A percentile compares a stretch with the other conserved stretches of the same genome.
phyloP scores from a whole-genome alignment of 2,329 filamentous ascomycete species.

The Thermothelomyces thermophilus region DNA sequence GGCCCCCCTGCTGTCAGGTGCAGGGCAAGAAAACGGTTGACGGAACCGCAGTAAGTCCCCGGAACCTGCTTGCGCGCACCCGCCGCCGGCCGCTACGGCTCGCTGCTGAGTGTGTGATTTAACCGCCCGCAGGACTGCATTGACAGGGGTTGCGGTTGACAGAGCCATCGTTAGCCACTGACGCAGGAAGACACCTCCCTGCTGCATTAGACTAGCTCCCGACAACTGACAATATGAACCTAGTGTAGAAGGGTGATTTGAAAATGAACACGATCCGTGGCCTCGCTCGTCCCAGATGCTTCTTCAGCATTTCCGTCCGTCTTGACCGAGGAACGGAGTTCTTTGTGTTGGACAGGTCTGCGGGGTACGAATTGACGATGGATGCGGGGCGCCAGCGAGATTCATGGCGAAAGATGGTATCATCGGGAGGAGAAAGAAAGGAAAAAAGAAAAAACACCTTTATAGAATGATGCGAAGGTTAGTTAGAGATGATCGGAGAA shows the following conservation, averaged over 20 bases:
- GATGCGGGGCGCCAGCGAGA: not conserved
- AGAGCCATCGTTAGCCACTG: not conserved
- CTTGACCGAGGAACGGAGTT: not conserved
- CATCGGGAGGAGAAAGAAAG: too few species aligned
- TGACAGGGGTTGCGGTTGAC: constrained; percentile 1
- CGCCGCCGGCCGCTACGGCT: not conserved
- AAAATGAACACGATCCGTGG: not conserved
- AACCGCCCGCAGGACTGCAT: not conserved
- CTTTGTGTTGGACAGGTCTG: not conserved
- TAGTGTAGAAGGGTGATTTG: not conserved
- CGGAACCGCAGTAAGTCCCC: not conserved
- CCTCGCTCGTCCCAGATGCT: not conserved
- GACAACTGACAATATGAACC: too few species aligned
- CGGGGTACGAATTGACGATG: not conserved
- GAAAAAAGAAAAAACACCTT: too few species aligned
- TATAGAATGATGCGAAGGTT: too few species aligned
- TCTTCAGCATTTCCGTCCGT: not conserved
- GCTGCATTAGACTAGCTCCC: not conserved
- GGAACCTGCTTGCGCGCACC: not conserved
- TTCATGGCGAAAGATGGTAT: not conserved
- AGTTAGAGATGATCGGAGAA: too few species aligned
- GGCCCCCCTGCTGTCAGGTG: not conserved
- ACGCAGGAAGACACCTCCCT: not conserved
- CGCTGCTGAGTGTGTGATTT: not conserved
- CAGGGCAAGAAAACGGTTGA: constrained; percentile 5